These are phyloP conservation scores for Kitagawia praeruptora DNA, from an alignment of 129 eudicot genomes.

Conservation along the genomic window DNA sequence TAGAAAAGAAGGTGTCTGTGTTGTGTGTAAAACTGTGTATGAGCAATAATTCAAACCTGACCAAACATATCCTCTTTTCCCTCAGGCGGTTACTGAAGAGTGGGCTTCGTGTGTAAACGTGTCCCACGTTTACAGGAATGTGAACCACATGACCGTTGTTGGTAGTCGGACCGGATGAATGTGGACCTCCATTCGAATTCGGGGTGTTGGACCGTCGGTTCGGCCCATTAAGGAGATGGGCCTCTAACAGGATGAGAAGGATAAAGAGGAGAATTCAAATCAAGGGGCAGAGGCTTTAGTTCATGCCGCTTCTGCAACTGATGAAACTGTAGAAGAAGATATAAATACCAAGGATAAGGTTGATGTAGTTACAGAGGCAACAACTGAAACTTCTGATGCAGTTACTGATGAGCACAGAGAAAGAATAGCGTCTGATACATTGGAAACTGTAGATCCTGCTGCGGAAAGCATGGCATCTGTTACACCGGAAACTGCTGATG, in stretches of 20 bases:
- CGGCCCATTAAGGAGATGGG: slow-evolving; percentile 48
- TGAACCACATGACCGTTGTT: no score
- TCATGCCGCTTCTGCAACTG: neutral
- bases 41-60: no score
- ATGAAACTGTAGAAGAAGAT: slow-evolving; percentile 13
- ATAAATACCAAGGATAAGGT: neutral
- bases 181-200: slow-evolving; percentile 52
- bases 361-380: neutral
- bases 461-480: no score
- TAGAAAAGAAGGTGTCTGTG: no score
- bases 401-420: neutral
- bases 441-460: slow-evolving; percentile 2
- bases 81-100: no score
- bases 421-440: slow-evolving; percentile 7
- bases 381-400: neutral
- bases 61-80: no score
- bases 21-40: no score
- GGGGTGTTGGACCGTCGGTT: no score
- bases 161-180: no score
- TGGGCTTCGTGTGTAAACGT: no score
- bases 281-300: slow-evolving; percentile 8
- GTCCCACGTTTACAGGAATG: no score
- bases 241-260: slow-evolving; percentile 68
- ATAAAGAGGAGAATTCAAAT: slow-evolving; percentile 23
- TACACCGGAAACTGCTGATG: no score